Evolutionary conservation across 1,284 basidiomycete genomes (phyloP).

Genomic region (Cutaneotrichosporon sp.): DNA sequence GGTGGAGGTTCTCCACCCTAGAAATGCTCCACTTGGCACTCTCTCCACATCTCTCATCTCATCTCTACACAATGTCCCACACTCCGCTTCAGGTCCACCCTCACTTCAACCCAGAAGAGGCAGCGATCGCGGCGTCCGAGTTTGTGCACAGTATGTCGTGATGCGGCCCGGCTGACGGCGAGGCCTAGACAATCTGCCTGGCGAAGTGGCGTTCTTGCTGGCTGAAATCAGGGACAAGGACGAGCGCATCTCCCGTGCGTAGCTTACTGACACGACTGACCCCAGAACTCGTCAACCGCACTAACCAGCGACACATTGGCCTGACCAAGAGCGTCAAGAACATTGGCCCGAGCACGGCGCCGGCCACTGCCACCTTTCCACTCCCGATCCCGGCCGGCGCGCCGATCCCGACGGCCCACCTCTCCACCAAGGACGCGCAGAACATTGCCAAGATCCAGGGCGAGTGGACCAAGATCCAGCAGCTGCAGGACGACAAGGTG

Average conservation of each 20-base stretch:
- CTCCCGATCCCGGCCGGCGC: slow-evolving; percentile 35
- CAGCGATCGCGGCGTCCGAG: slow-evolving; percentile 67
- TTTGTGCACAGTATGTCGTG: slow-evolving; percentile 66
- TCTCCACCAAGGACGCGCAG: slow-evolving; percentile 47
- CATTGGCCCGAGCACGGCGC: slow-evolving; percentile 18
- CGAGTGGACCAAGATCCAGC: slow-evolving; percentile 51
- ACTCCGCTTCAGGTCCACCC: slow-evolving; percentile 36
- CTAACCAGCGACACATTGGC: slow-evolving; percentile 43
- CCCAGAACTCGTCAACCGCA: slow-evolving; percentile 41
- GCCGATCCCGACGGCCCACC: slow-evolving; percentile 40
- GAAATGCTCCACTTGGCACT: slow-evolving; percentile 3
- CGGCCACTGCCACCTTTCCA: slow-evolving; percentile 26
- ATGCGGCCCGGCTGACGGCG: neutral
- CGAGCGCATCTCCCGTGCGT: slow-evolving; percentile 44
- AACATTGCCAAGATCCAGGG: slow-evolving; percentile 46
- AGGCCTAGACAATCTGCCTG: slow-evolving; percentile 75
- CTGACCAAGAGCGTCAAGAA: slow-evolving; percentile 40
- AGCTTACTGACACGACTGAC: neutral
- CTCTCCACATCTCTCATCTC: neutral
- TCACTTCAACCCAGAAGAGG: slow-evolving; percentile 62
- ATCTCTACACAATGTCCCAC: neutral
- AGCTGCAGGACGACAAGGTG: slow-evolving; percentile 51
- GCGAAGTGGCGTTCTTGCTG: slow-evolving; percentile 69
- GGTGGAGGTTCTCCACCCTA: slow-evolving; percentile 7
- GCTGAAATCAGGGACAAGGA: slow-evolving; percentile 65